Conservation (phyloP, 164 flowering plant species). For the Piper betle region DNA sequence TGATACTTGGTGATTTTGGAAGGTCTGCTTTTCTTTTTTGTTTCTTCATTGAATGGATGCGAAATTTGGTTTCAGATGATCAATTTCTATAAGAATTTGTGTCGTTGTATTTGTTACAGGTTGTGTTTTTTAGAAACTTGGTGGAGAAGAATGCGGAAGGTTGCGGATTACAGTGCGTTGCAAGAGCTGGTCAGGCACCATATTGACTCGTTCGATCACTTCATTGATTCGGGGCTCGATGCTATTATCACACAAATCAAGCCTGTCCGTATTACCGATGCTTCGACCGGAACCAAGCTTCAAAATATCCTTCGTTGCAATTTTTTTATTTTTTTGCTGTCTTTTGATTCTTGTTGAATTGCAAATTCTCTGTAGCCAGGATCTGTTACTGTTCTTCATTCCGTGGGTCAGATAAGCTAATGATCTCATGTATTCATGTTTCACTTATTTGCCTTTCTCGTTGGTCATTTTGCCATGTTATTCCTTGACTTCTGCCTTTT, state of each 20-base stretch:
- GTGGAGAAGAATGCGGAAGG: not conserved
- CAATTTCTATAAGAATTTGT: no score
- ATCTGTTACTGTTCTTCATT: no score
- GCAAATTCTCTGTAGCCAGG: no score
- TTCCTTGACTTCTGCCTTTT: slow-evolving; percentile 30
- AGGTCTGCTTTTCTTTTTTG: not conserved
- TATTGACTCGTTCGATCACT: slow-evolving; percentile 65
- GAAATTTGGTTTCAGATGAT: not conserved
- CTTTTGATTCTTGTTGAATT: not conserved
- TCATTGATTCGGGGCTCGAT: slow-evolving; percentile 42
- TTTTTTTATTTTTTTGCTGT: not conserved
- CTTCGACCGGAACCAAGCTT: slow-evolving; percentile 24
- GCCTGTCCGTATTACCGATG: slow-evolving; percentile 36
- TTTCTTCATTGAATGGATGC: not conserved
- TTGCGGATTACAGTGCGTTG: slow-evolving; percentile 22
- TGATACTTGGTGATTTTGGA: not conserved
- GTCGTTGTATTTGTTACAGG: no score
- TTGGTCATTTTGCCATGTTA: not conserved
- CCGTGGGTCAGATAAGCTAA: no score
- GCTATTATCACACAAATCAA: slow-evolving; percentile 28
- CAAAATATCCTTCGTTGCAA: slow-evolving; percentile 58
- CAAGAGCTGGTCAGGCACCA: slow-evolving; percentile 57
- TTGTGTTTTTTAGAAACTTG: no score
- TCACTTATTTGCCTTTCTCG: not conserved
- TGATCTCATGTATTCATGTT: not conserved